Percentiles rank a stretch among this genome's conserved stretches.
These are phyloP conservation scores for Silene latifolia DNA, from an alignment of 148 eudicot species.

Conservation along the genomic window DNA sequence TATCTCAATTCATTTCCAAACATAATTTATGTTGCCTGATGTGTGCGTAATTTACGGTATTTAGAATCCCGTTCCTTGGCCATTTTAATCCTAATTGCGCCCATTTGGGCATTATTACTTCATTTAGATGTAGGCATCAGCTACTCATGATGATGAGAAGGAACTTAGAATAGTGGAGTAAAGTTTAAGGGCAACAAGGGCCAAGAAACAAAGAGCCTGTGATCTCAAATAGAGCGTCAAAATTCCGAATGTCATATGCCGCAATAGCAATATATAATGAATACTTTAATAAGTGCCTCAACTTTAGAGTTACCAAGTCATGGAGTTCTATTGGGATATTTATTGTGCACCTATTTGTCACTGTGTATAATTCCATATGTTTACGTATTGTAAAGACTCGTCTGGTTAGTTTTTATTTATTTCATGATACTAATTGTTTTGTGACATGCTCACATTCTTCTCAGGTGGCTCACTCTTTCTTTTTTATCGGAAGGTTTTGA, in stretches of 20 bases:
- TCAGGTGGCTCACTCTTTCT: conserved; percentile 86
- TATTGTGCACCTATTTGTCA: no score
- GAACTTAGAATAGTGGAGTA: no score
- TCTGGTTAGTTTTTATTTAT: not conserved
- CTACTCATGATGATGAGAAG: no score
- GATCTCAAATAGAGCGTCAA: not conserved
- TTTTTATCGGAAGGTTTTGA: conserved; percentile 85
- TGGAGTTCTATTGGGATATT: no score
- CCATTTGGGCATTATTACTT: no score
- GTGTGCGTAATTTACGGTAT: no score
- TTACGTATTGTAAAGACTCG: not conserved
- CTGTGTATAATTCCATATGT: not conserved
- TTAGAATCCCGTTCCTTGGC: no score
- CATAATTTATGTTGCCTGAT: no score
- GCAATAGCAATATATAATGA: not conserved
- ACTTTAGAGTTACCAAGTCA: no score
- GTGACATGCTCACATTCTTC: conserved; percentile 4
- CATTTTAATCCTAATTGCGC: no score
- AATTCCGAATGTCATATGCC: not conserved
- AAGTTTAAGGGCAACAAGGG: not conserved
- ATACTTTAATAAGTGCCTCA: not conserved
- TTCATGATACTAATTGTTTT: conserved; percentile 10
- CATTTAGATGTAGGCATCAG: no score
- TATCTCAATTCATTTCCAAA: no score
- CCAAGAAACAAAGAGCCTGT: not conserved